A percentile compares a stretch with the other conserved stretches of the same genome.
phyloP scores from a whole-genome alignment of 2,329 filamentous ascomycete genomes.

The Diaporthe helianthi region DNA sequence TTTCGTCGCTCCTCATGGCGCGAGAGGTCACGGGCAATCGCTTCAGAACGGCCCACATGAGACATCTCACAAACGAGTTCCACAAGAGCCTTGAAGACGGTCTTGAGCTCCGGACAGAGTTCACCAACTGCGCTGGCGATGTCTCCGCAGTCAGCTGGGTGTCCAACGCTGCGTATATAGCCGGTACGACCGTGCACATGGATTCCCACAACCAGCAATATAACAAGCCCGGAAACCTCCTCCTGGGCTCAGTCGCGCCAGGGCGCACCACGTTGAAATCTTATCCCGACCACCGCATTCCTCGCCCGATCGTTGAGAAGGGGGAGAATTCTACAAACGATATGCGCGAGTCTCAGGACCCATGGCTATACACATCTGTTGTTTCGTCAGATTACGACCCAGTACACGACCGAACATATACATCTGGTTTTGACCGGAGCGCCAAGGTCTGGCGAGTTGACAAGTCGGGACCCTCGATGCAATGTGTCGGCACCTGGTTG shows the following conservation, averaged over 20 bases:
- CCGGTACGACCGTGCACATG: slow-evolving; percentile 68
- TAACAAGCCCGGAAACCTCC: slow-evolving; percentile 68
- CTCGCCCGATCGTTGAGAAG: slow-evolving; percentile 58
- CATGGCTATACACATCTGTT: slow-evolving; percentile 70
- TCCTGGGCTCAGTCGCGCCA: slow-evolving; percentile 57
- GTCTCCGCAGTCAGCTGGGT: slow-evolving; percentile 66
- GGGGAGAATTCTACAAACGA: slow-evolving; percentile 62
- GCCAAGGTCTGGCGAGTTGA: slow-evolving; percentile 65
- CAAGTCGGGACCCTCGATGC: slow-evolving; percentile 50
- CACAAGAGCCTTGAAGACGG: slow-evolving; percentile 57
- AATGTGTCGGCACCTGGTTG: slow-evolving; percentile 56
- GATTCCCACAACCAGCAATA: slow-evolving; percentile 71
- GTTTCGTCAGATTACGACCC: slow-evolving; percentile 65
- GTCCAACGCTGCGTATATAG: slow-evolving; percentile 61
- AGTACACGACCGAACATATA: slow-evolving; percentile 56
- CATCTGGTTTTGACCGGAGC: slow-evolving; percentile 67
- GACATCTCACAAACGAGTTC: slow-evolving; percentile 56
- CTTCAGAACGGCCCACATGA: slow-evolving; percentile 50
- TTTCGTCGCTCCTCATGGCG: slow-evolving; percentile 54
- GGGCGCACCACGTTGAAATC: slow-evolving; percentile 54
- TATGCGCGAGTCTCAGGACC: slow-evolving; percentile 65
- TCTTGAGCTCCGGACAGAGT: slow-evolving; percentile 59
- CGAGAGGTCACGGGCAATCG: slow-evolving; percentile 57
- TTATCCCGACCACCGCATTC: slow-evolving; percentile 63
- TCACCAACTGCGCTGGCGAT: slow-evolving; percentile 68